Base-by-base conservation (phyloP, 2,329 filamentous ascomycete species). In the Alternaria triticimaculans region DNA sequence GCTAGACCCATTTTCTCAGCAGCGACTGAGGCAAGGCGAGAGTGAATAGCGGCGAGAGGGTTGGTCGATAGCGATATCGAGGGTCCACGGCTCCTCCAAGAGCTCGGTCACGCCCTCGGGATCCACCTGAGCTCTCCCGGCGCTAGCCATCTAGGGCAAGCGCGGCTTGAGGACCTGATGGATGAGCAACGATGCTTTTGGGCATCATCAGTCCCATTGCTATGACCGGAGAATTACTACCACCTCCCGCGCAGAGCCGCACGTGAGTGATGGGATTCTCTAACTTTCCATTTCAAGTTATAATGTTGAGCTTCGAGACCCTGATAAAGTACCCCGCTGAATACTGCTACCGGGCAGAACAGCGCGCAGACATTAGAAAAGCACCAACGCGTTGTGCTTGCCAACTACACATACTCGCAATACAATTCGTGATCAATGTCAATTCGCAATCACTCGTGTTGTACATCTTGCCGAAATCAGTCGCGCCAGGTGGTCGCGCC, bases 401-500 rank as follows among this genome's bases (percentile, higher is more conserved):
- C 8, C 14, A 23, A 9, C 12, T 30, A 20, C 2, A 6, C 7
- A 12, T 30, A 20, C 10, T 20, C 15, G 25, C 11, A 20, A 20
- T 45, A 12, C 15, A 28, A 37, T 20, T 21, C n/a, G 15, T 7
- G 28, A 53, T 62, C 48, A 8, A 45, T 20, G 6, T 26, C 33
- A 20, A 46, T 18, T 25, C 11, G 23, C 10, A 49, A n/a, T 26
- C 41, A 18, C 56, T 55, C 50, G 15, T 44, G 20, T 57, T 64
- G 61, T 66, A 57, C 43, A 65, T 65, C 55, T 48, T 66, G 60
- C 67, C 66, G 41, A 55, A 70, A 67, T 55, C 60, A 63, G 59
- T 48, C 64, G 73, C 68, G 73, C 68, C 71, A 70, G 66, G 65
- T 72, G 69, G 64, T 65, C 50, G 69, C 64, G 72, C 71, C 72